A percentile compares a stretch with the other conserved stretches of the same genome.
Evolutionary conservation across 169 alveolate genomes (phyloP).

Genomic region (Neospora caninum): DNA sequence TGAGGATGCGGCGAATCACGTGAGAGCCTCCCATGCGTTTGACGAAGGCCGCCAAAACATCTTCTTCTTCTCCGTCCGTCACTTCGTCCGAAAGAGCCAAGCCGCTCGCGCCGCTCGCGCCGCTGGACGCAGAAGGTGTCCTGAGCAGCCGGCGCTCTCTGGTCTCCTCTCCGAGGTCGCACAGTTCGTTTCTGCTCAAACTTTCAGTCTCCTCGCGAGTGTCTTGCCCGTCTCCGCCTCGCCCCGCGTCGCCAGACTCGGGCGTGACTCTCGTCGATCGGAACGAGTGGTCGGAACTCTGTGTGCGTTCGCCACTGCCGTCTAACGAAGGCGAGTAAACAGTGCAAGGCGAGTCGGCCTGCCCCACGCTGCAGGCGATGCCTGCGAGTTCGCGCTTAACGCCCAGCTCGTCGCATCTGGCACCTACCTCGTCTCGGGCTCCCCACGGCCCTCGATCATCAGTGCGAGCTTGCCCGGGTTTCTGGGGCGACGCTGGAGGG

Average conservation of each 20-base stretch:
- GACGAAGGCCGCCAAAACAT: constrained; percentile 13
- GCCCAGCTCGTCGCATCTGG: background rate
- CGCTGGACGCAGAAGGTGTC: too few species aligned
- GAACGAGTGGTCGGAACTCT: background rate
- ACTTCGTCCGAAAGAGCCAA: background rate
- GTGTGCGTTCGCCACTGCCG: background rate
- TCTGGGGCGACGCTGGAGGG: background rate
- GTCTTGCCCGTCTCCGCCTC: background rate
- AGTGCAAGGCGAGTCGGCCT: background rate
- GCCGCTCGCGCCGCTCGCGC: background rate
- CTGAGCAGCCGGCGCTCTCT: too few species aligned
- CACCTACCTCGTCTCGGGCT: background rate
- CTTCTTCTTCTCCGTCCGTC: background rate
- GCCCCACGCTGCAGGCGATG: background rate
- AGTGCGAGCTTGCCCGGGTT: background rate
- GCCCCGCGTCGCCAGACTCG: background rate
- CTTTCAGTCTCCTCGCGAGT: background rate
- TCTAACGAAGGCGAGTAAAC: background rate
- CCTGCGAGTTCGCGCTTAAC: background rate
- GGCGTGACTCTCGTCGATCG: background rate
- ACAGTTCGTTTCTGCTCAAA: too few species aligned
- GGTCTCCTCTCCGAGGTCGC: too few species aligned
- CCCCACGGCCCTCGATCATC: background rate
- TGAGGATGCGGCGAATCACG: constrained; percentile 66
- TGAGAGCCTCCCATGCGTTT: constrained; percentile 54